These are phyloP conservation scores for Tulasnella sp. DNA, from an alignment of 768 basidiomycete species.

Conservation along the genomic window DNA sequence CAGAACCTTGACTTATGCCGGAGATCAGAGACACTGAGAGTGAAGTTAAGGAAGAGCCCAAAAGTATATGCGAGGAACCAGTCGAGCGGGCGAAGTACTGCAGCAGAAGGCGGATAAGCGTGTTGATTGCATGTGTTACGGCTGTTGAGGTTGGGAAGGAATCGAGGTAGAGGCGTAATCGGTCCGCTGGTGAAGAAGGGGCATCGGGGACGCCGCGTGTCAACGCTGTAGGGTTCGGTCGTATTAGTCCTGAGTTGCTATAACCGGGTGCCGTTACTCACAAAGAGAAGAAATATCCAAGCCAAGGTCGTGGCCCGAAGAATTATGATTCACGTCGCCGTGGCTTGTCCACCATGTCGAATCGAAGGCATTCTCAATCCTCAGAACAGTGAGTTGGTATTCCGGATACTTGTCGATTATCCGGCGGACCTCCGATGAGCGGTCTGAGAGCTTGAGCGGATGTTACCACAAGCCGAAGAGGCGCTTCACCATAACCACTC, in stretches of 20 bases:
- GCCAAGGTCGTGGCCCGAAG: constrained; percentile 23
- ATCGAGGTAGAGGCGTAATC: constrained; percentile 42
- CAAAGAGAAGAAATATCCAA: constrained; percentile 49
- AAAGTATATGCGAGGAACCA: constrained; percentile 60
- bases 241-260: not conserved
- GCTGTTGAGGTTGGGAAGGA: constrained; percentile 70
- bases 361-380: constrained; percentile 68
- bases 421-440: constrained; percentile 1
- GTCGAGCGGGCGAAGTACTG: constrained; percentile 51
- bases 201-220: constrained; percentile 4
- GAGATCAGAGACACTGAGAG: constrained; percentile 66
- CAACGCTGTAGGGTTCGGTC: constrained; percentile 20
- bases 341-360: constrained; percentile 5
- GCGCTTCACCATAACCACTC: not conserved
- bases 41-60: constrained; percentile 71
- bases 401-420: constrained; percentile 6
- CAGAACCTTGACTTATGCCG: constrained; percentile 64
- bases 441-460: not conserved
- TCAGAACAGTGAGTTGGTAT: constrained; percentile 27
- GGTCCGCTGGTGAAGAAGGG: constrained; percentile 24
- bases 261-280: constrained; percentile 18
- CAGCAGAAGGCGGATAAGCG: constrained; percentile 55
- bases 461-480: too few relatives aligned
- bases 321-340: not conserved
- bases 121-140: constrained; percentile 45